These are phyloP conservation scores for Pseudocercospora fuligena DNA, from an alignment of 2,329 filamentous ascomycete genomes.

Conservation along the genomic window DNA sequence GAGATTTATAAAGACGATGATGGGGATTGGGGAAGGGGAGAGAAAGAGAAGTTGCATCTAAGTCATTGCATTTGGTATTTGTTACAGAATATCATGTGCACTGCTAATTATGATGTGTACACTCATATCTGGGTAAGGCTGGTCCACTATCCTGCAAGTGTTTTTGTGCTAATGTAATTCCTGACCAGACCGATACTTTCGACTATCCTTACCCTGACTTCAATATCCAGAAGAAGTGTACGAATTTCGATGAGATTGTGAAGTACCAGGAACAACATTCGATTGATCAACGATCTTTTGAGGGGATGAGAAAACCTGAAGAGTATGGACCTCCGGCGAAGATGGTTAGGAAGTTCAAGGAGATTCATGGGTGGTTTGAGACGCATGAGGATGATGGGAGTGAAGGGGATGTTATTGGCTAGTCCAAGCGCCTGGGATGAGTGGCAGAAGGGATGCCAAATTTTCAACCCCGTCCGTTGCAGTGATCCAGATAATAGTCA, in stretches of 20 bases:
- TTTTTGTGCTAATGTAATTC: not conserved
- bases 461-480: too few species aligned
- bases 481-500: too few species aligned
- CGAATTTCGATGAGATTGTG: not conserved
- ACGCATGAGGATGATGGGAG: not conserved
- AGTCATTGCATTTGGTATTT: constrained; percentile 2
- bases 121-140: not conserved
- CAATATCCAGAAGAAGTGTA: not conserved
- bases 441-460: too few species aligned
- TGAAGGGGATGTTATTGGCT: not conserved
- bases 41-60: not conserved
- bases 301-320: not conserved
- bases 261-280: not conserved
- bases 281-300: not conserved
- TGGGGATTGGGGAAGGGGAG: not conserved
- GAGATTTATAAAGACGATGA: not conserved
- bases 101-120: not conserved
- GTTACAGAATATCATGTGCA: not conserved
- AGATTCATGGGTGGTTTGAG: not conserved
- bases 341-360: not conserved
- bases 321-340: not conserved
- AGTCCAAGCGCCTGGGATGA: too few species aligned
- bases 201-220: not conserved
- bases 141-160: too few species aligned
- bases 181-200: not conserved